Conservation (phyloP, 1,284 basidiomycete genomes). For the Apiotrichum brassicae region DNA sequence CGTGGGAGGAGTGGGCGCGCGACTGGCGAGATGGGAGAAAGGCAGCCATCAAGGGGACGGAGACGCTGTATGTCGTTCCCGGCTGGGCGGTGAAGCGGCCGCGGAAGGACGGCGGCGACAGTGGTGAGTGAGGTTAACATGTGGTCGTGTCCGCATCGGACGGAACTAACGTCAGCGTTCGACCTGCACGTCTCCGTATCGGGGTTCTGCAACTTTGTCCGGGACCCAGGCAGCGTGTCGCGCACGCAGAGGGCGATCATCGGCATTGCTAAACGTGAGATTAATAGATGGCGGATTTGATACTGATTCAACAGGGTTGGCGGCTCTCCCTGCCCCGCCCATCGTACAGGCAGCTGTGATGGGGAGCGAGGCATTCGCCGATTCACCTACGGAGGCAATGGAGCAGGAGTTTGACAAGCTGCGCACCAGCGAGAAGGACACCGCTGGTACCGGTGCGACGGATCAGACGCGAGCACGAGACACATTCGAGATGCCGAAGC, state of each 20-base stretch:
- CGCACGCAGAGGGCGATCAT: slow-evolving; percentile 70
- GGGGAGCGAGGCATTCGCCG: slow-evolving; percentile 2
- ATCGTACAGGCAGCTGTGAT: slow-evolving; percentile 2
- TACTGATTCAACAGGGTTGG: slow-evolving; percentile 13
- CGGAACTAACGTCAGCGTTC: slow-evolving; percentile 12
- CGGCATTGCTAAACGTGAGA: slow-evolving; percentile 66
- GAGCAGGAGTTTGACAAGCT: neutral
- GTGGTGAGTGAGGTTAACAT: slow-evolving; percentile 7
- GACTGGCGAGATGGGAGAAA: slow-evolving; percentile 7
- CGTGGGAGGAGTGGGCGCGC: slow-evolving; percentile 17
- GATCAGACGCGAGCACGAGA: no score
- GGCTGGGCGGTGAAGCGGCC: slow-evolving; percentile 37
- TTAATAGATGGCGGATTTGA: no score
- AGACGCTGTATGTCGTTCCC: slow-evolving; percentile 32
- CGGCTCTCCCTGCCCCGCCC: slow-evolving; percentile 12
- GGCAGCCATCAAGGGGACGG: slow-evolving; percentile 11
- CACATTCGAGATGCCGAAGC: neutral
- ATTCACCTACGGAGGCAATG: slow-evolving; percentile 1
- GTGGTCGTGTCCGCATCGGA: no score
- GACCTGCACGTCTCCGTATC: slow-evolving; percentile 9
- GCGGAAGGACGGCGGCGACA: slow-evolving; percentile 10
- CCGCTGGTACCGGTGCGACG: no score
- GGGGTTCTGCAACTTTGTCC: slow-evolving; percentile 54
- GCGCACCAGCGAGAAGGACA: no score
- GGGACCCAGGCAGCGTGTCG: slow-evolving; percentile 58